Conservation (phyloP, 495 filamentous ascomycete genomes). For the Penicillium pulvis region DNA sequence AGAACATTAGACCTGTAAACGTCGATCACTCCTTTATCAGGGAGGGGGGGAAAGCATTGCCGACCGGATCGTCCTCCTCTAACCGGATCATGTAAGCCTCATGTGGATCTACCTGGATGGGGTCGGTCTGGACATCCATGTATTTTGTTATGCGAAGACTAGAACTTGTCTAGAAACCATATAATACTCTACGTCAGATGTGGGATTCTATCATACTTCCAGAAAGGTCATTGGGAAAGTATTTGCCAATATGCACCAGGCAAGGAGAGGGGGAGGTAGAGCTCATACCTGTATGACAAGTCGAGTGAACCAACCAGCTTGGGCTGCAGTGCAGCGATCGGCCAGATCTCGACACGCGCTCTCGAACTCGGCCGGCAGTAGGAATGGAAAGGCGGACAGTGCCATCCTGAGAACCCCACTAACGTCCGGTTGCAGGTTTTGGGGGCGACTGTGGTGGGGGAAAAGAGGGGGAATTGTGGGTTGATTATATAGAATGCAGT, state of each 20-base stretch:
- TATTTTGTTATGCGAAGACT: conserved; percentile 41
- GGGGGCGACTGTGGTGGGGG: background rate
- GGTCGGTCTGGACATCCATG: conserved; percentile 21
- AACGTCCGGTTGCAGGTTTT: conserved; percentile 26
- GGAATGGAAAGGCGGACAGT: conserved; percentile 51
- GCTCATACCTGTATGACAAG: conserved; percentile 36
- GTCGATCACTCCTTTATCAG: background rate
- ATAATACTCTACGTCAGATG: conserved; percentile 12
- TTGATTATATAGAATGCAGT: background rate
- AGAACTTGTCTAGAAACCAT: conserved; percentile 25
- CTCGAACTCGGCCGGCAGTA: conserved; percentile 60
- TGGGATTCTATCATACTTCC: conserved; percentile 5
- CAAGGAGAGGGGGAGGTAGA: conserved; percentile 11
- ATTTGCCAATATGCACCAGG: conserved; percentile 12
- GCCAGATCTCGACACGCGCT: conserved; percentile 61
- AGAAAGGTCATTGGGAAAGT: conserved; percentile 3
- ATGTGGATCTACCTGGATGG: conserved; percentile 13
- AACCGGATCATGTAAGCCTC: conserved; percentile 14
- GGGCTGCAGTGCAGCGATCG: conserved; percentile 35
- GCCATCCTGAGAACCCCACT: conserved; percentile 13
- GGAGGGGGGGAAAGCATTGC: conserved; percentile 11
- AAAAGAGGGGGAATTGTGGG: background rate
- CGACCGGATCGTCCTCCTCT: conserved; percentile 43
- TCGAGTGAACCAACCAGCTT: conserved; percentile 30
- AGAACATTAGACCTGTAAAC: background rate